Percentiles rank a stretch among this genome's conserved stretches.
Conservation (phyloP, 495 filamentous ascomycete species). For the Stereocaulon alpinum region DNA sequence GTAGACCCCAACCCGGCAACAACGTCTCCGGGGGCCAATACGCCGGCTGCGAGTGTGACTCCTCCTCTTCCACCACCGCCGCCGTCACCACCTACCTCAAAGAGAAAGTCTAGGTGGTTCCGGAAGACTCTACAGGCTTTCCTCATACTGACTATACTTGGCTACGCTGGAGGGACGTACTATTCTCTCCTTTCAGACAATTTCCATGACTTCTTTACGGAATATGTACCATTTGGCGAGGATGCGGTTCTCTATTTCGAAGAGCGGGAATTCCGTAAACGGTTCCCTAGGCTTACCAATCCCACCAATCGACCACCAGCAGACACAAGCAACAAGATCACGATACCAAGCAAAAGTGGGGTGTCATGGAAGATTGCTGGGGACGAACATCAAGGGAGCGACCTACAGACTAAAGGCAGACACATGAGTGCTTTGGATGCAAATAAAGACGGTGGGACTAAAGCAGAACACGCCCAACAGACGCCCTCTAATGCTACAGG, state of each 20-base stretch:
- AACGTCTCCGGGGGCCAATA: conserved; percentile 5
- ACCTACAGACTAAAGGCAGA: conserved; percentile 36
- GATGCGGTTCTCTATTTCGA: conserved; percentile 94
- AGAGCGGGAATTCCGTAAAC: conserved; percentile 84
- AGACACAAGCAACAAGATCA: conserved; percentile 60
- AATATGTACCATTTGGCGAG: conserved; percentile 91
- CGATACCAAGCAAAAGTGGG: conserved; percentile 75
- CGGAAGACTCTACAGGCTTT: conserved; percentile 63
- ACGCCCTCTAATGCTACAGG: conserved; percentile 29
- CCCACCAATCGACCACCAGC: conserved; percentile 37
- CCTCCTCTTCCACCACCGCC: conserved; percentile 33
- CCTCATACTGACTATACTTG: conserved; percentile 58
- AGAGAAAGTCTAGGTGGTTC: conserved; percentile 64
- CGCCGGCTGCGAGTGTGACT: conserved; percentile 19
- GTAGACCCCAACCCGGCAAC: conserved; percentile 9
- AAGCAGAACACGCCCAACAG: conserved; percentile 23
- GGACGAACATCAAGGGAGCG: conserved; percentile 36
- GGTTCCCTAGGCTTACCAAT: conserved; percentile 66
- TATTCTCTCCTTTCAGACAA: conserved; percentile 89
- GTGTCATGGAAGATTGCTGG: conserved; percentile 71
- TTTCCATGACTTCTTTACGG: conserved; percentile 99
- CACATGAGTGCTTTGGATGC: conserved; percentile 37
- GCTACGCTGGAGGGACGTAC: conserved; percentile 81
- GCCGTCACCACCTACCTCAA: conserved; percentile 34
- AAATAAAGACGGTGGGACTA: conserved; percentile 22